Evolutionary conservation across 148 eudicot genomes (phyloP).

Genomic region (Fagopyrum homotropicum): DNA sequence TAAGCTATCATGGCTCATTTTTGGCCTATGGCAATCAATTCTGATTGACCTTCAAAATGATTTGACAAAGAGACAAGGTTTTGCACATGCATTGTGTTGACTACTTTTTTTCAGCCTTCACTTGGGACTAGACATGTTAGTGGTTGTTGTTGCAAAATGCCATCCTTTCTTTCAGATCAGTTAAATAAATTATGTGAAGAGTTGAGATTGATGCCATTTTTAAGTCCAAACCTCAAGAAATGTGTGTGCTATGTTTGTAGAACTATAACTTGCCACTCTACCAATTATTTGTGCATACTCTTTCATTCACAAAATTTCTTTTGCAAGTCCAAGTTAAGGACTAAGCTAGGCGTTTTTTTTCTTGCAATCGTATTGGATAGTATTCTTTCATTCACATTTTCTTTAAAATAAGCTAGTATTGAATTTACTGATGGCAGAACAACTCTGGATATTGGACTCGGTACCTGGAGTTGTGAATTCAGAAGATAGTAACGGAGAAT

Average conservation of each 20-base stretch:
- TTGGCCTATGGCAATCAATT: too few species aligned
- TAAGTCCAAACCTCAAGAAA: neutral
- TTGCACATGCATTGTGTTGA: too few species aligned
- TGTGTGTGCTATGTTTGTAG: neutral
- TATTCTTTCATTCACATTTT: too few species aligned
- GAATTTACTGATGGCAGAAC: constrained; percentile 47
- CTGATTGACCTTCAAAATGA: too few species aligned
- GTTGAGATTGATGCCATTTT: neutral
- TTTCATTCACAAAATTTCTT: neutral
- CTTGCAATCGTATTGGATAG: neutral
- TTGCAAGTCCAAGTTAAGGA: neutral
- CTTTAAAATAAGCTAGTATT: neutral
- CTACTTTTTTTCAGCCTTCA: too few species aligned
- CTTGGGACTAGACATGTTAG: neutral
- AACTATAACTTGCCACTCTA: neutral
- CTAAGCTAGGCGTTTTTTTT: neutral
- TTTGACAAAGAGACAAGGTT: too few species aligned
- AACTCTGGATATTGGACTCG: constrained; percentile 96
- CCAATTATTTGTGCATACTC: neutral
- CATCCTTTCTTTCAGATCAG: neutral
- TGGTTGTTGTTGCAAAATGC: neutral
- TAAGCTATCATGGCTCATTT: too few species aligned
- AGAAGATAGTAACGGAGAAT: constrained; percentile 66
- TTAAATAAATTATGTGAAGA: neutral
- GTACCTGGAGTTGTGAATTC: constrained; percentile 75